Percentiles rank a stretch among this genome's conserved stretches.
phyloP scores from a whole-genome alignment of 2,329 filamentous ascomycete species.

The Emericellopsis atlantica region DNA sequence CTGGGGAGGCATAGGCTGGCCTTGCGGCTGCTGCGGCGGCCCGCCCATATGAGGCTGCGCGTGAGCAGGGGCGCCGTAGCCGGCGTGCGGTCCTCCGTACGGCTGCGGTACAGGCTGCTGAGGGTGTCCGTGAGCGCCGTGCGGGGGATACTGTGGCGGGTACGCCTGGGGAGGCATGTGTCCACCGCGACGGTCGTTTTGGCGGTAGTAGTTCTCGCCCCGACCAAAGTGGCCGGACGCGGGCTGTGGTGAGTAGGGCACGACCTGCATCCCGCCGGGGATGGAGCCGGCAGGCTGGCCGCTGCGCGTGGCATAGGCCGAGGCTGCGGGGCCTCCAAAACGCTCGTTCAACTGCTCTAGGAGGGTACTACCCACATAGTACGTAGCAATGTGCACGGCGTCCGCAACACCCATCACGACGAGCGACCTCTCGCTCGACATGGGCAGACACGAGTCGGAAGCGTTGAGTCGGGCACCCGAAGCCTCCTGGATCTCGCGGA shows the following conservation, averaged over 20 bases:
- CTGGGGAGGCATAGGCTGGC: slow-evolving; percentile 53
- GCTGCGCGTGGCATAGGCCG: slow-evolving; percentile 92
- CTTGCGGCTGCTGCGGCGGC: slow-evolving; percentile 52
- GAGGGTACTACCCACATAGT: slow-evolving; percentile 96
- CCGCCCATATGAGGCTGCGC: slow-evolving; percentile 62
- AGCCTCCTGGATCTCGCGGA: slow-evolving; percentile 96
- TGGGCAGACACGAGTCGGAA: slow-evolving; percentile 84
- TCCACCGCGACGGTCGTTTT: slow-evolving; percentile 51
- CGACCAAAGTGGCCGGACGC: slow-evolving; percentile 87
- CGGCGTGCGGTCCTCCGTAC: slow-evolving; percentile 60
- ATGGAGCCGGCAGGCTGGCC: slow-evolving; percentile 88
- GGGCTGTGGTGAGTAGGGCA: slow-evolving; percentile 92
- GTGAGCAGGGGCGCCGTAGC: slow-evolving; percentile 63
- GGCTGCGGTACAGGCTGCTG: slow-evolving; percentile 52
- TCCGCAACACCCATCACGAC: slow-evolving; percentile 97
- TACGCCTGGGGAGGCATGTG: slow-evolving; percentile 51
- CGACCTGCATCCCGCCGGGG: slow-evolving; percentile 95
- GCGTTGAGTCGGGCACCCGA: slow-evolving; percentile 94
- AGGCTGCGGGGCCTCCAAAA: slow-evolving; percentile 89
- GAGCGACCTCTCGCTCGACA: slow-evolving; percentile 94
- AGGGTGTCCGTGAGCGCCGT: slow-evolving; percentile 46
- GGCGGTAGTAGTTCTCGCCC: slow-evolving; percentile 68
- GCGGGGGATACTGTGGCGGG: slow-evolving; percentile 58
- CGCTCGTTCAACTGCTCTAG: slow-evolving; percentile 94
- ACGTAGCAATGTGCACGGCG: slow-evolving; percentile 96